These are phyloP conservation scores for Cryptosporidium ubiquitum DNA, from an alignment of 169 alveolate genomes.

Conservation along the genomic window DNA sequence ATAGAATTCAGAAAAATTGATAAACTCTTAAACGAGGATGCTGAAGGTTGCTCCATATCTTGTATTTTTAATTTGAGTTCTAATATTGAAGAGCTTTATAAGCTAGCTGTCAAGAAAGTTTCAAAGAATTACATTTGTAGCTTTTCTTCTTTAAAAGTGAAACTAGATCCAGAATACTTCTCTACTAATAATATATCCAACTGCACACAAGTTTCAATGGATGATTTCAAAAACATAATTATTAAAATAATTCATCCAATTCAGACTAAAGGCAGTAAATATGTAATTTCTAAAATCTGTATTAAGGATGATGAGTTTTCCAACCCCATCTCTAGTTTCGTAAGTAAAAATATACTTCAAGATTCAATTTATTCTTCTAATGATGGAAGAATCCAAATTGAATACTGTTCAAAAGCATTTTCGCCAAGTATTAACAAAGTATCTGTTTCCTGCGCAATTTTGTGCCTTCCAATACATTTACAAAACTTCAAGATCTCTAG, in stretches of 20 bases:
- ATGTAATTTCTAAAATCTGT: not conserved
- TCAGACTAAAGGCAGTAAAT: not conserved
- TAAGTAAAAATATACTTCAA: not conserved
- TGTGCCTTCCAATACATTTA: not conserved
- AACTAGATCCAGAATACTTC: not conserved
- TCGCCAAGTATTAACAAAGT: not conserved
- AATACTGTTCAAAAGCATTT: not conserved
- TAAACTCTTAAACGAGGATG: not conserved
- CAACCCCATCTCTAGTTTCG: not conserved
- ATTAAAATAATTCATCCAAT: not conserved
- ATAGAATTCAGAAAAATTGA: conserved; percentile 46
- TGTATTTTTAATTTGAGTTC: not conserved
- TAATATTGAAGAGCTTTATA: conserved; percentile 6
- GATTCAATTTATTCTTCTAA: not conserved
- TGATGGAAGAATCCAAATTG: not conserved
- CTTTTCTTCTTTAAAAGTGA: not conserved
- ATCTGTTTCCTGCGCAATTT: not conserved
- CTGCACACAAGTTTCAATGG: not conserved
- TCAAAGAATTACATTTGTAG: conserved; percentile 1
- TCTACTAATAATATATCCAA: not conserved
- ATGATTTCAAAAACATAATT: conserved; percentile 5
- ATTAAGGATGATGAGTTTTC: not conserved
- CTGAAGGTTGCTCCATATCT: conserved; percentile 2
- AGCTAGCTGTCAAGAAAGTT: conserved; percentile 3
- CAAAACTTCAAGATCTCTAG: not conserved